Evolutionary conservation across 2,329 filamentous ascomycete species (phyloP).

Genomic region (Dothiorella sarmentorum): DNA sequence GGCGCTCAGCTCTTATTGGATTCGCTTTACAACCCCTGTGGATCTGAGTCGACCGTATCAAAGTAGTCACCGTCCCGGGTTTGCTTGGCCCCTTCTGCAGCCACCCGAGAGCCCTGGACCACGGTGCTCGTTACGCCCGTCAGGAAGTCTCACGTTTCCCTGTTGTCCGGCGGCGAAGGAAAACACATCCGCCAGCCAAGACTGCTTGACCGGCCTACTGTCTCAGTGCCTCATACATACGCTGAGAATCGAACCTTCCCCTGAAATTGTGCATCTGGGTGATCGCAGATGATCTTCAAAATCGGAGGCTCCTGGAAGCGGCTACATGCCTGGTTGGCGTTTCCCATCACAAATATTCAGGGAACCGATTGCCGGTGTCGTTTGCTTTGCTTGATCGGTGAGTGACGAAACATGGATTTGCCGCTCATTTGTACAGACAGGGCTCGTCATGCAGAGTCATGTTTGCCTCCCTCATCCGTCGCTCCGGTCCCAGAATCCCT

Average conservation of each 20-base stretch:
- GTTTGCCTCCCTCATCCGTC: conserved; percentile 2
- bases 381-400: conserved; percentile 11
- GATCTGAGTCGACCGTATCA: not conserved
- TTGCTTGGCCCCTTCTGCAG: conserved; percentile 12
- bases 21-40: conserved; percentile 2
- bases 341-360: conserved; percentile 11
- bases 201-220: not conserved
- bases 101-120: not conserved
- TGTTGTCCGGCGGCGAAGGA: not conserved
- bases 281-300: not conserved
- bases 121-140: not conserved
- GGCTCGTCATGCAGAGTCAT: not conserved
- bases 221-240: not conserved
- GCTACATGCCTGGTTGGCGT: not conserved
- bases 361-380: not conserved
- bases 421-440: conserved; percentile 8
- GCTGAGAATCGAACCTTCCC: not conserved
- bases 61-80: not conserved
- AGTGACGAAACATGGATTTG: conserved; percentile 9
- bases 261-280: not conserved
- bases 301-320: not conserved
- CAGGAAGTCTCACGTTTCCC: not conserved
- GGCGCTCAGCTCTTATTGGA: conserved; percentile 4
- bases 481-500: not conserved
- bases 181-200: not conserved